phyloP scores from a whole-genome alignment of 2,329 filamentous ascomycete genomes.

The Coniochaeta sp. region DNA sequence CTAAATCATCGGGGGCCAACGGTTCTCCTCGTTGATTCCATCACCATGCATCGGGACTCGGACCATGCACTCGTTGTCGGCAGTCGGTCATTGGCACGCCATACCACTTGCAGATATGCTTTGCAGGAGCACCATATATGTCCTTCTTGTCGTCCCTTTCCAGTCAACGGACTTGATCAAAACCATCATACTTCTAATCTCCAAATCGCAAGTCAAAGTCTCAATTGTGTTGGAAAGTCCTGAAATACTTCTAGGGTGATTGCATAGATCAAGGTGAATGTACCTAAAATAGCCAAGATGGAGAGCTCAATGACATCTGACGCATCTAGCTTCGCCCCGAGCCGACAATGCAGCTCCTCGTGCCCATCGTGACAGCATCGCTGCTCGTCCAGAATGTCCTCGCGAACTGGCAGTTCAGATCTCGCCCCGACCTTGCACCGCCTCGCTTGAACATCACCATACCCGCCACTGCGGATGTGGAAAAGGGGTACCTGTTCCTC shows the following conservation, averaged over 20 bases:
- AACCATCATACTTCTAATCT: no score
- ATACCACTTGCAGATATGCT: no score
- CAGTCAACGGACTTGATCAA: no score
- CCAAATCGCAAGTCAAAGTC: no score
- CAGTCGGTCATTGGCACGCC: not conserved
- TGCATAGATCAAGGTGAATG: conserved; percentile 20
- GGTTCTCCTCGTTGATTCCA: not conserved
- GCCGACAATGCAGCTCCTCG: not conserved
- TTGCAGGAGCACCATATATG: no score
- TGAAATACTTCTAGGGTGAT: conserved; percentile 13
- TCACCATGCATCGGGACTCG: not conserved
- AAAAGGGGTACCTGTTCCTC: conserved; percentile 22
- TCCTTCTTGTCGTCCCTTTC: no score
- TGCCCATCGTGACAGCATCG: conserved; percentile 13
- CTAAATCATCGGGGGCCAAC: not conserved
- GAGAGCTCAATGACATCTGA: conserved; percentile 12
- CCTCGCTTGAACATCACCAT: conserved; percentile 38
- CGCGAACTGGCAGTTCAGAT: conserved; percentile 20
- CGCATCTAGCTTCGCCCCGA: conserved; percentile 10
- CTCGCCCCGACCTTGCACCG: conserved; percentile 37
- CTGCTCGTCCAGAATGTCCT: conserved; percentile 8
- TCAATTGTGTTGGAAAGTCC: no score
- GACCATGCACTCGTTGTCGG: not conserved
- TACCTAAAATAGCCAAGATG: conserved; percentile 17
- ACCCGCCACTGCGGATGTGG: conserved; percentile 29